A percentile compares a stretch with the other conserved stretches of the same genome.
Evolutionary conservation across 306 rosid genomes (phyloP).

Genomic region (Castanopsis chinensis): DNA sequence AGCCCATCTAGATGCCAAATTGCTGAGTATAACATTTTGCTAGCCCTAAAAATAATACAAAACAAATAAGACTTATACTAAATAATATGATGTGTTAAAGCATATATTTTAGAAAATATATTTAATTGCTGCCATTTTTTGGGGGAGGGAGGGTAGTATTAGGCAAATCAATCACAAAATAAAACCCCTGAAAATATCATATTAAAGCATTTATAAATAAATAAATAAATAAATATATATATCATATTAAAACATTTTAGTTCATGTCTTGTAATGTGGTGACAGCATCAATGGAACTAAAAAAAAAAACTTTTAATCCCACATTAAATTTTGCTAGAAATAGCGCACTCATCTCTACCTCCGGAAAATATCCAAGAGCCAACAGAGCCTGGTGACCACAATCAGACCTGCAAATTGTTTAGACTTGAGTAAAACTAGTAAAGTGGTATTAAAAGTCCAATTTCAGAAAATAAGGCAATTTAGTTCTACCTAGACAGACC

Average conservation of each 20-base stretch:
- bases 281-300: slow-evolving; percentile 11
- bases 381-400: slow-evolving; percentile 93
- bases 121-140: not conserved
- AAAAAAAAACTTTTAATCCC: slow-evolving; percentile 11
- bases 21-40: not conserved
- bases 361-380: slow-evolving; percentile 79
- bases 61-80: not conserved
- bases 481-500: slow-evolving; percentile 69
- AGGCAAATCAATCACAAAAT: slow-evolving; percentile 1
- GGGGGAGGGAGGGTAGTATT: not conserved
- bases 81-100: not conserved
- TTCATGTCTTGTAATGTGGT: not conserved
- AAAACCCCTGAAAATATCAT: not conserved
- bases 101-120: too few relatives aligned
- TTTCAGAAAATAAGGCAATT: slow-evolving; percentile 19
- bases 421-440: slow-evolving; percentile 17
- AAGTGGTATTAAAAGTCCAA: not conserved
- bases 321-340: slow-evolving; percentile 4
- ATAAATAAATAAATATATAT: not conserved
- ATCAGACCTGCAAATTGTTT: slow-evolving; percentile 68
- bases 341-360: slow-evolving; percentile 52
- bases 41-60: not conserved
- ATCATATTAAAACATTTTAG: slow-evolving; percentile 2
- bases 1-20: not conserved
- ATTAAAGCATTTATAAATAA: not conserved